These are phyloP conservation scores for Polyporus arcularius DNA, from an alignment of 768 basidiomycete genomes.

Conservation along the genomic window DNA sequence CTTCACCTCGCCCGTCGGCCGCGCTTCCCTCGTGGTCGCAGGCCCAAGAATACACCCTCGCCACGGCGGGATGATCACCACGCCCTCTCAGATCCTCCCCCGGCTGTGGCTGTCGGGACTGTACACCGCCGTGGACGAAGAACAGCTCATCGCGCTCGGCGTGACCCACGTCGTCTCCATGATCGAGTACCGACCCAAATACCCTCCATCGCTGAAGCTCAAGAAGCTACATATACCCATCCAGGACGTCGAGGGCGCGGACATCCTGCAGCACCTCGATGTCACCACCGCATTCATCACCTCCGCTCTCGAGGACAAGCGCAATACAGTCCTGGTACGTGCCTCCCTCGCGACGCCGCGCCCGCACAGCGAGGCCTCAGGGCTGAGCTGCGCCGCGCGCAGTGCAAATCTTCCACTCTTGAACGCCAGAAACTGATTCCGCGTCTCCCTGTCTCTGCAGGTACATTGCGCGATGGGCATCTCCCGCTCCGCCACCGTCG, in stretches of 20 bases:
- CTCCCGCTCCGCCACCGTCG: conserved; percentile 73
- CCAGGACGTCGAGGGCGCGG: conserved; percentile 39
- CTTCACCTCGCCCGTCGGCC: conserved; percentile 13
- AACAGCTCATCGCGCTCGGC: conserved; percentile 53
- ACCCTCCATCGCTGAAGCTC: conserved; percentile 45
- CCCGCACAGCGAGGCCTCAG: background rate
- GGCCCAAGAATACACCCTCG: background rate
- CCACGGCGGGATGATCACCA: background rate
- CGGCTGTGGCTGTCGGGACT: conserved; percentile 67
- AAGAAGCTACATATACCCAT: conserved; percentile 54
- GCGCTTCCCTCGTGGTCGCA: conserved; percentile 7
- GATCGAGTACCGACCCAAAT: conserved; percentile 49
- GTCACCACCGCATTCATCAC: conserved; percentile 54
- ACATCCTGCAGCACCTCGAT: conserved; percentile 50
- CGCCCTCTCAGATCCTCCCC: conserved; percentile 38
- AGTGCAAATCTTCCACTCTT: background rate
- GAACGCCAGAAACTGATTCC: background rate
- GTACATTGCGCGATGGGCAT: conserved; percentile 80
- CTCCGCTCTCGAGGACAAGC: conserved; percentile 45
- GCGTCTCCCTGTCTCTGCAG: conserved; percentile 34
- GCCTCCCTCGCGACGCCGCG: background rate
- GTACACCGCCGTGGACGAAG: conserved; percentile 51
- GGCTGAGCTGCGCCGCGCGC: background rate
- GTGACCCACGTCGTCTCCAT: conserved; percentile 76
- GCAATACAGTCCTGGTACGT: conserved; percentile 53